Evolutionary conservation across 345 rosid species (phyloP).

Genomic region (Barbarea vulgaris): DNA sequence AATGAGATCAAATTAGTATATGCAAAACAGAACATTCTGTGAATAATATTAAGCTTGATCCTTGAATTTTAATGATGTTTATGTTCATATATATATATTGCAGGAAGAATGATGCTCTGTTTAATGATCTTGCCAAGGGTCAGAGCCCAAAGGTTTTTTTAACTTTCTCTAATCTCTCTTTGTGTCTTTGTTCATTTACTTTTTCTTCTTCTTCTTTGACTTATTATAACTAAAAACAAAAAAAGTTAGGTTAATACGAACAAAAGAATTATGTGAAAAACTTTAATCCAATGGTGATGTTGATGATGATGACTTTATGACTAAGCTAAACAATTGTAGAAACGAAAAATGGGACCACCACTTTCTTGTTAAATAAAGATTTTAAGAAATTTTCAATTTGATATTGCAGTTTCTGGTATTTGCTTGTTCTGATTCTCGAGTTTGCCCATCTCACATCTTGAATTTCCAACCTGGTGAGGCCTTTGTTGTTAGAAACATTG

Average conservation of each 20-base stretch:
- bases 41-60: neutral
- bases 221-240: neutral
- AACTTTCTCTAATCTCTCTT: constrained; percentile 6
- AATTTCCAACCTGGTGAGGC: constrained; percentile 95
- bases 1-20: constrained; percentile 5
- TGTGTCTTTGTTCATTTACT: neutral
- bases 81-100: neutral
- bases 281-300: constrained; percentile 6
- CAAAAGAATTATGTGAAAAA: constrained; percentile 13
- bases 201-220: neutral
- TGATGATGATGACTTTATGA: constrained; percentile 40
- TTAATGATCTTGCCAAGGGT: constrained; percentile 62
- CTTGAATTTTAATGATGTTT: neutral
- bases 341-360: neutral
- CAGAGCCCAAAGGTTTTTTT: constrained; percentile 88
- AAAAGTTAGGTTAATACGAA: constrained; percentile 1
- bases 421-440: constrained; percentile 95
- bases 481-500: constrained; percentile 83
- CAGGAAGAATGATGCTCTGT: constrained; percentile 75
- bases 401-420: constrained; percentile 79
- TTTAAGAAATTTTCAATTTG: neutral
- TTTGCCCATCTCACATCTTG: constrained; percentile 88
- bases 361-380: neutral
- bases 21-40: neutral
- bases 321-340: neutral